Evolutionary conservation across 495 filamentous ascomycete species (phyloP).

Genomic region (Neurospora tetrasperma): DNA sequence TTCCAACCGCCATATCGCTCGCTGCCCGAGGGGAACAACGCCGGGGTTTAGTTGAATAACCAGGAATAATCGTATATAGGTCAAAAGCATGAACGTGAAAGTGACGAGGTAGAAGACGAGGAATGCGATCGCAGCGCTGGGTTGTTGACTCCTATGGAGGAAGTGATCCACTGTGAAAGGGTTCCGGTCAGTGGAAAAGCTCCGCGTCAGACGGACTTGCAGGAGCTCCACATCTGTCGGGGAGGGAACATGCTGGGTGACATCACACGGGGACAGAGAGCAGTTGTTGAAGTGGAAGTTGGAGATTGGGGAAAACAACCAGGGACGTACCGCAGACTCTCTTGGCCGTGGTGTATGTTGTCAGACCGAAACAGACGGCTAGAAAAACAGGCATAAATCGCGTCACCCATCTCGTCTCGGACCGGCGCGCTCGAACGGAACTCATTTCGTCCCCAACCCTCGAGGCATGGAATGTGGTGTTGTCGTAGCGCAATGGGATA

Average conservation of each 20-base stretch:
- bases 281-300: neutral
- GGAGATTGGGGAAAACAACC: neutral
- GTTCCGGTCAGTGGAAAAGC: neutral
- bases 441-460: neutral
- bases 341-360: constrained; percentile 32
- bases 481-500: neutral
- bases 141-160: constrained; percentile 38
- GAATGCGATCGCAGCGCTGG: constrained; percentile 54
- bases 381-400: constrained; percentile 32
- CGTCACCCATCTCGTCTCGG: constrained; percentile 36
- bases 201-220: neutral
- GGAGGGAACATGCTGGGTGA: constrained; percentile 2
- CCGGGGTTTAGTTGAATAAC: constrained; percentile 59
- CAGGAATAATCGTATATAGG: constrained; percentile 58
- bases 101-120: constrained; percentile 62
- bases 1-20: constrained; percentile 15
- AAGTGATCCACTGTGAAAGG: constrained; percentile 50
- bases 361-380: constrained; percentile 24
- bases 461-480: neutral
- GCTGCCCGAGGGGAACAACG: constrained; percentile 51
- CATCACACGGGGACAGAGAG: neutral
- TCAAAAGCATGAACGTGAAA: constrained; percentile 50
- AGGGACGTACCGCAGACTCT: constrained; percentile 30
- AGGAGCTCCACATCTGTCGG: neutral
- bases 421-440: constrained; percentile 13